A percentile compares a stretch with the other conserved stretches of the same genome.
phyloP scores from a whole-genome alignment of 2,329 filamentous ascomycete genomes.

The Alternaria infectoria region DNA sequence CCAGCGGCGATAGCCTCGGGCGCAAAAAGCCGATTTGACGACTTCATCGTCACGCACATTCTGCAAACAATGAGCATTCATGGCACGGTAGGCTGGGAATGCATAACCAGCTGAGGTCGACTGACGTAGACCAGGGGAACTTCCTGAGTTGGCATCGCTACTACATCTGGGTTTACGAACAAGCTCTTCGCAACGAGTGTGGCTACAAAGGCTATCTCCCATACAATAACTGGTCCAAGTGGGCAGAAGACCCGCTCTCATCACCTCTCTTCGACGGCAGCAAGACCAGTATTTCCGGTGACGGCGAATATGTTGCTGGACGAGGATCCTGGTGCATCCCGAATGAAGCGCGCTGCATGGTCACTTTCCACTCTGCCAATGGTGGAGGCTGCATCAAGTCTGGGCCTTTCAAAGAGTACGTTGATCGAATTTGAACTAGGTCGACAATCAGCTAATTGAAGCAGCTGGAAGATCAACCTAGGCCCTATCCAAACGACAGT shows the following conservation, averaged over 20 bases:
- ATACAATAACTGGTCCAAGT: constrained; percentile 58
- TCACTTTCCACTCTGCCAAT: constrained; percentile 10
- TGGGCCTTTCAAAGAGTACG: constrained; percentile 38
- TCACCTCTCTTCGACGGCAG: constrained; percentile 35
- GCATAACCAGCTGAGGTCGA: not conserved
- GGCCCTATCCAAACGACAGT: constrained; percentile 23
- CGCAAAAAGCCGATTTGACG: constrained; percentile 32
- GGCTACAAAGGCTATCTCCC: constrained; percentile 45
- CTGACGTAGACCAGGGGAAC: constrained; percentile 2
- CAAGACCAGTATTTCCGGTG: constrained; percentile 45
- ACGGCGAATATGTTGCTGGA: constrained; percentile 16
- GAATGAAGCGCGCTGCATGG: not conserved
- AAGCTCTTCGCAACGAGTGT: constrained; percentile 48
- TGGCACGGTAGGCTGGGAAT: not conserved
- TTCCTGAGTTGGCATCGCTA: constrained; percentile 47
- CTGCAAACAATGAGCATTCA: constrained; percentile 26
- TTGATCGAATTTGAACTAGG: not conserved
- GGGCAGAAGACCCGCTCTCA: constrained; percentile 33
- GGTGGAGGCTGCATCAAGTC: constrained; percentile 32
- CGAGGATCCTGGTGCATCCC: not conserved
- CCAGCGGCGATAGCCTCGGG: constrained; percentile 20
- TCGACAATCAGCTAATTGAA: not conserved
- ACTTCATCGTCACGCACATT: constrained; percentile 35
- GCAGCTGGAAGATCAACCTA: constrained; percentile 27
- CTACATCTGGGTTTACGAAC: constrained; percentile 46